Base-by-base conservation (phyloP, 2,329 filamentous ascomycete genomes). In the Ascochyta lentis region DNA sequence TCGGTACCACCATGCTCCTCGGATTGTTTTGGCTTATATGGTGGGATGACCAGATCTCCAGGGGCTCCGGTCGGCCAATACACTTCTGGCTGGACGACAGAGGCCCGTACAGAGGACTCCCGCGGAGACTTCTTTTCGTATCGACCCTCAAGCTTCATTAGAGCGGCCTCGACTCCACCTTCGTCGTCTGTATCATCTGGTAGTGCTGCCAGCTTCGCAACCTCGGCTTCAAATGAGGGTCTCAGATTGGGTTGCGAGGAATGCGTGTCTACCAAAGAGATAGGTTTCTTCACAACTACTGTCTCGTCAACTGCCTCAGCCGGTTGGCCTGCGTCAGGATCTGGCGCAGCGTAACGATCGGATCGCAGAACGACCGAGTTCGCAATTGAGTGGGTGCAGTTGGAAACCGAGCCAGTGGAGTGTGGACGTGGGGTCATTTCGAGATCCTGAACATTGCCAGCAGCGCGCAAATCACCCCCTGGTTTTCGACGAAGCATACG, bases 101-200 rank as follows among this genome's bases (percentile, higher is more conserved):
- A 65, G 4, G 42, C 50, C 26, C 52, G 58, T 38, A 63, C 60
- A 5, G 68, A 68, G n/a, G 64, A 58, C 7, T 65, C 59, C 34
- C 65, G 64, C 9, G 68, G 64, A 29, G 67, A 73, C 45, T 68
- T 64, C 64, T 83, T 87, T 70, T 89, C 84, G 65, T 89, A 95
- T 64, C 86, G 94, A 9, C 95, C 95, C 78, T 99, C 95, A 0
- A 99, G 82, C 69, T 98, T 99, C 65, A 93, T 78, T 46, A 99
- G 76, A 0, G 95, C 91, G n/a, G 93, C 92, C 70, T 98, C 95
- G 24, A 98, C 88, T 12, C 94, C 94, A 6, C 92, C 92, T 69
- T 96, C 79, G 41, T 79, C 79, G 22, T 78, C 91, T 41, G 89
- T 88, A 58, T 96, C 91, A 69, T 97, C 93, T 0, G 94, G 92